Conservation (phyloP, 306 rosid species). For the Pyrus bretschneideri region DNA sequence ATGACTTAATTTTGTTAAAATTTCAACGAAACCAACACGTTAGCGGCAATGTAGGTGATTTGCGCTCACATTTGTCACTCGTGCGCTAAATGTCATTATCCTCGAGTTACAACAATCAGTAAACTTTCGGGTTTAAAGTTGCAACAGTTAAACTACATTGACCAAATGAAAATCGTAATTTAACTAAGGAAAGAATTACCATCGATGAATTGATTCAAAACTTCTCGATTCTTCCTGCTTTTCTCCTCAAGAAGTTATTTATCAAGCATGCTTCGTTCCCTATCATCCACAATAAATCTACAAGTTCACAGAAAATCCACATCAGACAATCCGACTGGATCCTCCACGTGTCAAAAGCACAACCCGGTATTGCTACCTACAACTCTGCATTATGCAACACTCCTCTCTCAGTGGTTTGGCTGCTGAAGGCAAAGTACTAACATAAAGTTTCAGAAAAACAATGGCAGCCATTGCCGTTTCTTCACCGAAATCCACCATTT, state of each 20-base stretch:
- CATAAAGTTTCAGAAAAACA: constrained; percentile 17
- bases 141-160: too few relatives aligned
- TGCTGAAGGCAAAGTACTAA: background rate
- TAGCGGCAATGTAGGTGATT: too few relatives aligned
- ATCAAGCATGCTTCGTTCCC: background rate
- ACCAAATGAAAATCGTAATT: too few relatives aligned
- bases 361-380: constrained; percentile 29
- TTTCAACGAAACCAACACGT: too few relatives aligned
- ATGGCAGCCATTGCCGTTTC: constrained; percentile 50
- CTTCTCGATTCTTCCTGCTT: background rate
- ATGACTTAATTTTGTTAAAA: too few relatives aligned
- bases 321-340: constrained; percentile 22
- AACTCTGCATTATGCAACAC: constrained; percentile 1
- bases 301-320: constrained; percentile 20
- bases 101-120: too few relatives aligned
- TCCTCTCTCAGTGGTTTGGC: background rate
- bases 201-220: too few relatives aligned
- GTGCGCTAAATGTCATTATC: background rate
- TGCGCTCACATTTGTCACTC: too few relatives aligned
- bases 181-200: too few relatives aligned
- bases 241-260: background rate
- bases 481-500: constrained; percentile 50
- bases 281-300: constrained; percentile 36
- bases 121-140: too few relatives aligned
- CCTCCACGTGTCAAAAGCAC: constrained; percentile 71